Evolutionary conservation across 179 eudicot species (phyloP).

Genomic region (Vitellaria paradoxa): DNA sequence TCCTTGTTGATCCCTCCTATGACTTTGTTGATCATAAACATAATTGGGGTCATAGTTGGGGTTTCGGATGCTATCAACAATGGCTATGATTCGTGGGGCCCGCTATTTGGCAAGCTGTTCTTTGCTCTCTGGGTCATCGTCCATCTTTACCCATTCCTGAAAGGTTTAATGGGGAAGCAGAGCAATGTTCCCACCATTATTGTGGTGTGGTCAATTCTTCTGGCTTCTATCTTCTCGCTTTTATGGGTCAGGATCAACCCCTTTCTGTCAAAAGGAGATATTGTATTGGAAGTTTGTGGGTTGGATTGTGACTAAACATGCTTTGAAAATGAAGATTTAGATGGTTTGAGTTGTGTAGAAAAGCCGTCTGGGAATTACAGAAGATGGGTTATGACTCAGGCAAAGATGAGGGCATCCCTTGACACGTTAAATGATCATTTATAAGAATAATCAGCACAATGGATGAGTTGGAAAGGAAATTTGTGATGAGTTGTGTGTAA

Average conservation of each 20-base stretch:
- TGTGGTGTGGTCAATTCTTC: slow-evolving; percentile 92
- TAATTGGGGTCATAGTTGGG: slow-evolving; percentile 75
- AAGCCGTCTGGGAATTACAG: slow-evolving; percentile 8
- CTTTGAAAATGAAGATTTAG: slow-evolving; percentile 4
- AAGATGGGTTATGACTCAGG: neutral
- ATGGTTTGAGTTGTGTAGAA: slow-evolving; percentile 3
- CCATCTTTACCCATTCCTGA: slow-evolving; percentile 95
- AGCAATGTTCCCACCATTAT: slow-evolving; percentile 69
- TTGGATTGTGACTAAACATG: slow-evolving; percentile 68
- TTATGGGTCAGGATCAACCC: slow-evolving; percentile 94
- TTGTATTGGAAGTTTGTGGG: slow-evolving; percentile 87
- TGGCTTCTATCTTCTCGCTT: slow-evolving; percentile 85
- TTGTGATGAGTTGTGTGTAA: slow-evolving; percentile 38
- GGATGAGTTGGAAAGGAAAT: no score
- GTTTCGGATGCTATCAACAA: slow-evolving; percentile 87
- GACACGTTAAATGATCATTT: neutral
- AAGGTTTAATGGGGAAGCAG: slow-evolving; percentile 90
- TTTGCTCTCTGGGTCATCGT: slow-evolving; percentile 91
- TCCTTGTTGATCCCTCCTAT: slow-evolving; percentile 75
- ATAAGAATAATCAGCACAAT: no score
- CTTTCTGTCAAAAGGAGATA: slow-evolving; percentile 57
- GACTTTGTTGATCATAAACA: slow-evolving; percentile 72
- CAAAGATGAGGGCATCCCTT: slow-evolving; percentile 5
- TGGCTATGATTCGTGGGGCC: slow-evolving; percentile 96
- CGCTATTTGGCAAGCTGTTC: slow-evolving; percentile 81